Conservation (phyloP, 768 basidiomycete species). For the Pulveroboletus sp. region DNA sequence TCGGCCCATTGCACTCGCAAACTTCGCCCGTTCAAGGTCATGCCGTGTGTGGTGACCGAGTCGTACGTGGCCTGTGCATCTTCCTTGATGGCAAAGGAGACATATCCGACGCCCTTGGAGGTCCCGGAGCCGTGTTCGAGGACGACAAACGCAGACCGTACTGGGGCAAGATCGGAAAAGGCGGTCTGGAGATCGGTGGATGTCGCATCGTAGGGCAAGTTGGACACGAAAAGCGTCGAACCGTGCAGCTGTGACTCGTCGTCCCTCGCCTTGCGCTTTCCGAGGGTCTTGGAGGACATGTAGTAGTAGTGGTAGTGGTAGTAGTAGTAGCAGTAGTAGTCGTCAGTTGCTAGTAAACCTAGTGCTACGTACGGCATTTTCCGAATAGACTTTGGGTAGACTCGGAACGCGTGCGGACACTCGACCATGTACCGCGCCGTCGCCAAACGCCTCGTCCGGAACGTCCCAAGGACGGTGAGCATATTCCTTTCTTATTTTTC, state of each 20-base stretch:
- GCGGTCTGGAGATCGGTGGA: slow-evolving; percentile 88
- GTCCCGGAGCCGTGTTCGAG: slow-evolving; percentile 68
- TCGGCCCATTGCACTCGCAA: slow-evolving; percentile 82
- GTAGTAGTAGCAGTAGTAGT: too few relatives aligned
- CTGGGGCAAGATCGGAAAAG: slow-evolving; percentile 94
- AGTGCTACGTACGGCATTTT: slow-evolving; percentile 4
- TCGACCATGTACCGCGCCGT: slow-evolving; percentile 51
- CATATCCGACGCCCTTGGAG: slow-evolving; percentile 96
- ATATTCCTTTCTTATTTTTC: not conserved
- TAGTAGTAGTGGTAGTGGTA: too few relatives aligned
- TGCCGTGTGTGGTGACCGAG: slow-evolving; percentile 60
- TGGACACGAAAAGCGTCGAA: slow-evolving; percentile 90
- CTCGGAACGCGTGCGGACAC: not conserved
- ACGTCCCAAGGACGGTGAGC: slow-evolving; percentile 53
- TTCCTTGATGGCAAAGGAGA: slow-evolving; percentile 85
- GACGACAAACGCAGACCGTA: slow-evolving; percentile 92
- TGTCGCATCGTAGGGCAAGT: slow-evolving; percentile 87
- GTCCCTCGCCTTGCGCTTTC: slow-evolving; percentile 29
- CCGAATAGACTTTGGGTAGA: slow-evolving; percentile 6
- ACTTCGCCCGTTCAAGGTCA: slow-evolving; percentile 64
- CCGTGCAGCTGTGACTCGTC: slow-evolving; percentile 34
- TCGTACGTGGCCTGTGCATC: slow-evolving; percentile 79
- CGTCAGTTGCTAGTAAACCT: too few relatives aligned
- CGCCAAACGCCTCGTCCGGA: slow-evolving; percentile 44
- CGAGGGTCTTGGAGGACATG: slow-evolving; percentile 10